Base-by-base conservation (phyloP, 192 early-diverging fungal species). In the Coemansia guatemalensis region DNA sequence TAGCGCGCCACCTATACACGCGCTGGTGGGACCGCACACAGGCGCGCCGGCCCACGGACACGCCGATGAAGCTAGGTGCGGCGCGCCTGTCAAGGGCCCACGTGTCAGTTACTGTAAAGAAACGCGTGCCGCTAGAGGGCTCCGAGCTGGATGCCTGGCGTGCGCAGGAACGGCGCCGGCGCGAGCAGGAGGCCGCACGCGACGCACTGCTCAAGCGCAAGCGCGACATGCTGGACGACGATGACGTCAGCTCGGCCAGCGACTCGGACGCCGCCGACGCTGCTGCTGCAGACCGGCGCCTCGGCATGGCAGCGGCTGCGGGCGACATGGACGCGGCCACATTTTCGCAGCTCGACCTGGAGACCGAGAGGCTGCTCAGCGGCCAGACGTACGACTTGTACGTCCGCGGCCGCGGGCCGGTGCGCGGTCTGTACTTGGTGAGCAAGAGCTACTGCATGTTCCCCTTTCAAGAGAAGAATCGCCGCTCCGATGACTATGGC, bases 401-500 rank as follows among this genome's bases (percentile, higher is more conserved):
- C 62, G 86, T 96, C 56, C 86, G 88, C 63, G 95, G 95, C 48
- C 84, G 85, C 3, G 85, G 81, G 12, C 83, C 85, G 47, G 86
- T 84, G 30, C 87, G 88, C 30, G 88, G 86, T 1, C 86, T 91
- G 60, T 90, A 92, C 67, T 87, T 90, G 53, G 89, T 93, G 64
- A 82, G 84, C 20, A 92, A 89, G 71, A 93, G 86, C 76, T 88
- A 85, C 74, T 88, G 85, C 56, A 89, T 87, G 95, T 99, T 94
- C 67, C 97, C 97, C 0, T 91, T 88, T 56, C 74, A 83, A 9
- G 96, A 97, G 58, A 82, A 85, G 49, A 83, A 88, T 58, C 90
- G 90, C 51, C 88, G 87, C 68, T 87, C 91, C 66, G 97, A 99
- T 66, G 95, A 97, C 64, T 99, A 97, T 83, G 89, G 93, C 49